phyloP scores from a whole-genome alignment of 78 protist species.

The Cavenderia fasciculata region DNA sequence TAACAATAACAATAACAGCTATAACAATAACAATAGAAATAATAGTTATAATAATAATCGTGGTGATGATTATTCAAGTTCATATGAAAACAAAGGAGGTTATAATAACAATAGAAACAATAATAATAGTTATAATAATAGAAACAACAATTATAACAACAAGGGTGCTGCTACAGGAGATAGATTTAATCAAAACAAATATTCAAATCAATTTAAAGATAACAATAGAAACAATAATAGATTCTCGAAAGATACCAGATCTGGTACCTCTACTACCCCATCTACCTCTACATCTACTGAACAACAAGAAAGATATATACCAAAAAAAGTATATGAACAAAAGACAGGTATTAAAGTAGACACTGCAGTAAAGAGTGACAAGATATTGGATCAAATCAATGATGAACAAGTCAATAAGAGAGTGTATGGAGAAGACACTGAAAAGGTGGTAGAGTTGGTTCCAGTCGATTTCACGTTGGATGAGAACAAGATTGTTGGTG shows the following conservation, averaged over 20 bases:
- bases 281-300: neutral
- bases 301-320: neutral
- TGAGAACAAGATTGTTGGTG: neutral
- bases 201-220: too few species aligned
- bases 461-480: neutral
- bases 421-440: neutral
- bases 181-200: neutral
- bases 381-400: too few species aligned
- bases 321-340: neutral
- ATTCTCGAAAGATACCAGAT: neutral
- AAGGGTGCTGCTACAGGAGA: neutral
- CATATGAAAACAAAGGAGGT: neutral
- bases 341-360: too few species aligned
- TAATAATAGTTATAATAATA: constrained; percentile 14
- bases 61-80: neutral
- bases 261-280: neutral
- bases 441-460: neutral
- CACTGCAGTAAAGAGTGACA: too few species aligned
- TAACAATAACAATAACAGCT: neutral
- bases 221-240: neutral
- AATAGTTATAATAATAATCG: neutral
- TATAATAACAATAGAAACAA: constrained; percentile 1
- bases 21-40: neutral
- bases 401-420: too few species aligned
- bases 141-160: neutral